phyloP scores from a whole-genome alignment of 345 rosid genomes.

The Balakata baccata region DNA sequence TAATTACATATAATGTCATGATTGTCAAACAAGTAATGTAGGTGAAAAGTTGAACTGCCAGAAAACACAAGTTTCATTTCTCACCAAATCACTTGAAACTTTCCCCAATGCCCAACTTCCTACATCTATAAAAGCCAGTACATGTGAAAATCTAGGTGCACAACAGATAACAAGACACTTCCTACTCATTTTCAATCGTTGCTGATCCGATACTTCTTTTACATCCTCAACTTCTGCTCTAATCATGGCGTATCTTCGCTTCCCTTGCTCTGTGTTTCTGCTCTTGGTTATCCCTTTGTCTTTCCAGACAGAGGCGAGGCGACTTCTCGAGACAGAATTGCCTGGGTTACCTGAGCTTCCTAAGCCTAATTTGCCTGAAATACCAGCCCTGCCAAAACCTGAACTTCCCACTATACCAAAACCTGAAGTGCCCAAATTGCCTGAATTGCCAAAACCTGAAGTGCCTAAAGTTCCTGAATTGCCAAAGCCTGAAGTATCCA shows the following conservation, averaged over 20 bases:
- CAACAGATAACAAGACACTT: background rate
- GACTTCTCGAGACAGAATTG: background rate
- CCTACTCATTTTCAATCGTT: background rate
- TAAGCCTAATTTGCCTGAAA: background rate
- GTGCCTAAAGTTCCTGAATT: background rate
- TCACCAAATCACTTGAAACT: background rate
- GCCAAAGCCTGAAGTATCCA: background rate
- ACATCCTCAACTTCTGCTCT: too few relatives aligned
- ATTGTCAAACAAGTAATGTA: background rate
- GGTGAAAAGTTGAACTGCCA: constrained; percentile 4
- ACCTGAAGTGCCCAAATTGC: background rate
- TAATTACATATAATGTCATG: too few relatives aligned
- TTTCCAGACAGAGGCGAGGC: background rate
- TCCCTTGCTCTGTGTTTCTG: background rate
- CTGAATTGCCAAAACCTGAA: constrained; percentile 2
- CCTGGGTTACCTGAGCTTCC: background rate
- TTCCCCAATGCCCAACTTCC: background rate
- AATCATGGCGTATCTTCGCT: background rate
- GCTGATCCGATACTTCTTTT: background rate
- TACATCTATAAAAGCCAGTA: background rate
- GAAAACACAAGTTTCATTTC: background rate
- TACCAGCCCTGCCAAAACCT: too few relatives aligned
- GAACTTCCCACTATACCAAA: too few relatives aligned
- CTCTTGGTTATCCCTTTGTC: background rate
- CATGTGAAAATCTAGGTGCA: background rate